These are phyloP conservation scores for Lodderomyces theae DNA, from an alignment of 1,139 yeast species.

Conservation along the genomic window DNA sequence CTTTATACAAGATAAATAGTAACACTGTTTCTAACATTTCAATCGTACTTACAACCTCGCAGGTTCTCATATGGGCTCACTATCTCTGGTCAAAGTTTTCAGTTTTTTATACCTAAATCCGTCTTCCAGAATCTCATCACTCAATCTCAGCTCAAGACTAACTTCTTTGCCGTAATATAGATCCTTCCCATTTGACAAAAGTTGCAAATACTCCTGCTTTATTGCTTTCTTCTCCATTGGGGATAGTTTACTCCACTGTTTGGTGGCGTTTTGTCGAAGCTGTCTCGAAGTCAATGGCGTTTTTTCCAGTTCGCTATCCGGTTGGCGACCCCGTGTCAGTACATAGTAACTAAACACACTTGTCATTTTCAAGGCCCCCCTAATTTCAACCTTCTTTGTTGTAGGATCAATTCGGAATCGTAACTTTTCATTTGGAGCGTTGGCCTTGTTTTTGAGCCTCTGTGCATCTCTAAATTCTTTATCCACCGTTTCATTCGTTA, in stretches of 20 bases:
- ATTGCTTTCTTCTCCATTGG: slow-evolving; percentile 23
- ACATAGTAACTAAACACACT: not conserved
- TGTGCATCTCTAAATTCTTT: not conserved
- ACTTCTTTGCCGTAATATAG: slow-evolving; percentile 30
- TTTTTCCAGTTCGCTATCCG: not conserved
- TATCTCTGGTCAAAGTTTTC: too few species aligned
- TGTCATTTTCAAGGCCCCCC: not conserved
- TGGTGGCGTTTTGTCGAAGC: not conserved
- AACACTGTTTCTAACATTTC: too few species aligned
- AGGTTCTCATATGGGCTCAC: too few species aligned
- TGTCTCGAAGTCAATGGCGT: not conserved
- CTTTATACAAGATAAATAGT: too few species aligned
- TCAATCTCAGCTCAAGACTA: slow-evolving; percentile 10
- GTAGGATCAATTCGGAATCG: slow-evolving; percentile 1
- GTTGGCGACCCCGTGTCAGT: too few species aligned
- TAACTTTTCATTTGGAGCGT: not conserved
- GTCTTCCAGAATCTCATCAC: slow-evolving; percentile 1
- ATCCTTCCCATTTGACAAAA: slow-evolving; percentile 29
- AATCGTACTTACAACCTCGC: too few species aligned
- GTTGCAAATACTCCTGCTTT: slow-evolving; percentile 25
- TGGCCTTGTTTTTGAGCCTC: not conserved
- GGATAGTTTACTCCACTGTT: slow-evolving; percentile 27
- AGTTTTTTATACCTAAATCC: slow-evolving; percentile 3
- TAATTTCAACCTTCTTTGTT: slow-evolving; percentile 1
- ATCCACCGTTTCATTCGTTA: too few species aligned